Percentiles rank a stretch among this genome's conserved stretches.
phyloP scores from a whole-genome alignment of 2,329 filamentous ascomycete species.

The Fusarium sp. region DNA sequence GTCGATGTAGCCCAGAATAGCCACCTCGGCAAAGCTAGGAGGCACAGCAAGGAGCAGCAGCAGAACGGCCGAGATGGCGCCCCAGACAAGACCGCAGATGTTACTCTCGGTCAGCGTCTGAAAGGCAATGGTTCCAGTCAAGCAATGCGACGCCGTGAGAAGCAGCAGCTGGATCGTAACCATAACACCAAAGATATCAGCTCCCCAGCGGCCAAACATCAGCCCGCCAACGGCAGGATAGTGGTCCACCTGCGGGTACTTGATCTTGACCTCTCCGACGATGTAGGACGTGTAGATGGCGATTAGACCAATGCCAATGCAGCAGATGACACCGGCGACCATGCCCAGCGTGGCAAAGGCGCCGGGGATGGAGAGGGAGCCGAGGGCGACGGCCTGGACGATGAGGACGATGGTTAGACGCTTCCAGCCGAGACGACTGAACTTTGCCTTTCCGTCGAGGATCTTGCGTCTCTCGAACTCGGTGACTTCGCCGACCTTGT shows the following conservation, averaged over 20 bases:
- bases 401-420: slow-evolving; percentile 43
- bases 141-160: slow-evolving; percentile 73
- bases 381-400: slow-evolving; percentile 41
- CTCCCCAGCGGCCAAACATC: slow-evolving; percentile 65
- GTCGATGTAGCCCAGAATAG: slow-evolving; percentile 43
- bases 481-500: slow-evolving; percentile 40
- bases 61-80: slow-evolving; percentile 53
- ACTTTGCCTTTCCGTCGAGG: slow-evolving; percentile 39
- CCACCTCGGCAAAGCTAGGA: slow-evolving; percentile 52
- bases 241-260: slow-evolving; percentile 64
- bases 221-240: slow-evolving; percentile 73
- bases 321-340: slow-evolving; percentile 53
- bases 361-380: slow-evolving; percentile 40
- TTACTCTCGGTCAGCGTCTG: slow-evolving; percentile 68
- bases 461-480: slow-evolving; percentile 44
- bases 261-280: slow-evolving; percentile 56
- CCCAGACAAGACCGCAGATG: slow-evolving; percentile 54
- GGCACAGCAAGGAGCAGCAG: slow-evolving; percentile 55
- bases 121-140: slow-evolving; percentile 74
- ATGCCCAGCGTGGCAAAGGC: slow-evolving; percentile 44
- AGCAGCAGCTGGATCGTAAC: slow-evolving; percentile 71
- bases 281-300: slow-evolving; percentile 57
- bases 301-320: slow-evolving; percentile 50
- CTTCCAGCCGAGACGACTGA: slow-evolving; percentile 43
- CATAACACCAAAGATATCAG: slow-evolving; percentile 66